A percentile compares a stretch with the other conserved stretches of the same genome.
Conservation (phyloP, 2,329 filamentous ascomycete genomes). For the Fusarium acutatum region DNA sequence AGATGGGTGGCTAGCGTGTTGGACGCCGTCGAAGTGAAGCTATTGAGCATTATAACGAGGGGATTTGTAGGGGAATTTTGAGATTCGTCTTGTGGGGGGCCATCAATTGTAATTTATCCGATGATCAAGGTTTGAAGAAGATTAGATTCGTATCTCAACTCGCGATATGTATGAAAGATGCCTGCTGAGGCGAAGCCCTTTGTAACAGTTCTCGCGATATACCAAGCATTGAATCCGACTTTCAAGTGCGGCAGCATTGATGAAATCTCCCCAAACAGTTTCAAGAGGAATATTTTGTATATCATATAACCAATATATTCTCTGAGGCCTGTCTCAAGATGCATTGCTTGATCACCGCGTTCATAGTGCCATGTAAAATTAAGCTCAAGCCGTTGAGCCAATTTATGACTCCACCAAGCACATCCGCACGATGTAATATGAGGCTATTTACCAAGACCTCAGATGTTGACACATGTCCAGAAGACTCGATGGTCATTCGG, state of each 20-base stretch:
- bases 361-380: accelerated
- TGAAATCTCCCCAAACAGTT: accelerated
- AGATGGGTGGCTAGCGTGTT: background rate
- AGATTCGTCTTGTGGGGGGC: accelerated
- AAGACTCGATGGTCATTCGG: background rate
- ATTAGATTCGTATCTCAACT: accelerated
- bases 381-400: background rate
- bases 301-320: no score
- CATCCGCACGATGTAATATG: accelerated
- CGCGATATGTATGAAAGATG: accelerated
- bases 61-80: no score
- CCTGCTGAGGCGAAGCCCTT: accelerated
- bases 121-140: background rate
- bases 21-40: background rate
- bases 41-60: background rate
- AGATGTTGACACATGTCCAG: background rate
- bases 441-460: accelerated
- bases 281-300: no score
- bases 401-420: accelerated
- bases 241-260: background rate
- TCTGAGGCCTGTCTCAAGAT: no score
- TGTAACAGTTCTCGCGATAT: accelerated
- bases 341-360: accelerated
- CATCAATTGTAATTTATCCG: accelerated
- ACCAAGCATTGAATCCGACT: accelerated